Conservation (phyloP, 2,329 filamentous ascomycete species). For the Talaromyces sp. region DNA sequence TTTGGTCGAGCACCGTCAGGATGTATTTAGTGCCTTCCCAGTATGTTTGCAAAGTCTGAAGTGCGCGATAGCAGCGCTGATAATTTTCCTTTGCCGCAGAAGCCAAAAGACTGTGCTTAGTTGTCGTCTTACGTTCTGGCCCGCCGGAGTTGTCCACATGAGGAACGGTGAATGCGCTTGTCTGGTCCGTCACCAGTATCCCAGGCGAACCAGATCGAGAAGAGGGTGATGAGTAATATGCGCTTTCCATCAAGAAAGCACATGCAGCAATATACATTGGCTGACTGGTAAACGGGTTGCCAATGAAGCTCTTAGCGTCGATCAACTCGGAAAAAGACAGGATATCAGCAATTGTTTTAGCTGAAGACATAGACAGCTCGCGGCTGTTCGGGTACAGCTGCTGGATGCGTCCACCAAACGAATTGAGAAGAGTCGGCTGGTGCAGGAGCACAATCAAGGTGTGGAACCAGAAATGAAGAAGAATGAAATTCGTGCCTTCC, state of each 20-base stretch:
- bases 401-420: constrained; percentile 64
- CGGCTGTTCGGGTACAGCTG: constrained; percentile 75
- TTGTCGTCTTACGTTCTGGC: constrained; percentile 29
- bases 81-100: constrained; percentile 83
- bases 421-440: constrained; percentile 75
- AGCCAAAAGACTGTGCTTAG: constrained; percentile 69
- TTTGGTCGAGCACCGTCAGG: constrained; percentile 77
- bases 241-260: constrained; percentile 80
- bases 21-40: constrained; percentile 88
- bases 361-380: constrained; percentile 78
- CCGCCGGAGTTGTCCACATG: constrained; percentile 23
- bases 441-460: constrained; percentile 79
- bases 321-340: constrained; percentile 80
- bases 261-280: constrained; percentile 89
- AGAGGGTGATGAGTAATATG: constrained; percentile 61
- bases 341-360: constrained; percentile 88
- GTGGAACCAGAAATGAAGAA: constrained; percentile 86
- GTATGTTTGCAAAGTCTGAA: constrained; percentile 75
- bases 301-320: constrained; percentile 78
- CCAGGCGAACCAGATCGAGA: constrained; percentile 57
- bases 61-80: constrained; percentile 75
- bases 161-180: constrained; percentile 31
- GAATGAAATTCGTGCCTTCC: constrained; percentile 79
- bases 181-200: constrained; percentile 25
- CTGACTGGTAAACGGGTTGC: constrained; percentile 84